Evolutionary conservation across 768 basidiomycete species (phyloP), one percentile per base, ranked within the genome.

Genomic region (Leccinum subgranulosum): DNA sequence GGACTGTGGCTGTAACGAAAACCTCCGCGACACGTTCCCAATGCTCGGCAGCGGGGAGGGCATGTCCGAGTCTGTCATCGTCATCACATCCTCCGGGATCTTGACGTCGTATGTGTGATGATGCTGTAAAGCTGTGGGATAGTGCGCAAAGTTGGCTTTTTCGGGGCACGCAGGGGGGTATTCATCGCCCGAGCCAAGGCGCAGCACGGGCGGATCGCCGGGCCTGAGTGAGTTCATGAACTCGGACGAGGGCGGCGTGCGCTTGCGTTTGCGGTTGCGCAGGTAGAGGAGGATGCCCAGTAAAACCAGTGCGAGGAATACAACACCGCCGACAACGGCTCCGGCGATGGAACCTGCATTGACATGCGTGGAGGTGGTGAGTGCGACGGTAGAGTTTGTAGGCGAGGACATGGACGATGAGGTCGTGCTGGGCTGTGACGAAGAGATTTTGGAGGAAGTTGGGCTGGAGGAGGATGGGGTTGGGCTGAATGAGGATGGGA

Each of bases 191-290:
- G 62, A 64, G 8, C 67, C 70, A 17, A 74, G 60, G 15, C 70
- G 72, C 17, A 72, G 58, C 36, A 72, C 59, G 10, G 70, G 70
- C 6, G 62, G 2, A 12, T 51, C 48, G 17, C 72, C 72, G 0
- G 51, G 58, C 46, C 54, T 60, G 53, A 70, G 56, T 29, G 68
- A 67, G 21, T 71, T 66, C 43, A 82, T 69, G 67, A 86, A 87
- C 60, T 85, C 84, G 17, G 83, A 76, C 15, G 85, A 85, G 4
- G 87, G 86, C 1, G 84, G 76, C n/a, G 72, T 75, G 51, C 73
- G 77, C 25, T 66, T 74, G 43, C 74, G 75, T 19, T 54, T 56
- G 21, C 78, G 78, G 17, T 76, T 73, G 43, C 78, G 80, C 14
- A 77, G 63, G 59, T 78, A 66, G 48, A 81, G 39, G 49, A 84